Evolutionary conservation across 805 yeast species (phyloP).

Genomic region (Lipomyces orientalis): DNA sequence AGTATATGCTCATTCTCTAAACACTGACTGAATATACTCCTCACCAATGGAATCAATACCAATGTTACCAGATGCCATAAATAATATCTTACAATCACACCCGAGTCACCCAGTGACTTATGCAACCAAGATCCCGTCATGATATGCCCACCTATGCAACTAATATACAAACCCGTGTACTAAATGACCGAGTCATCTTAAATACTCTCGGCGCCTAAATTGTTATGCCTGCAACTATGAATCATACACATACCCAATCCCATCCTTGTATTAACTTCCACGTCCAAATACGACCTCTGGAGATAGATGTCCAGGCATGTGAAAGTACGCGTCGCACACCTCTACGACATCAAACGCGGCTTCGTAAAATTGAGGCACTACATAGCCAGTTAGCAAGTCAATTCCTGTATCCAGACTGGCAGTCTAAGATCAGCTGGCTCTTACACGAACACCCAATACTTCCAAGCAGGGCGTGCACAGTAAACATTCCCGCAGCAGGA

Average conservation of each 20-base stretch:
- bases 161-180: background rate
- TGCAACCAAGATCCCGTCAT: background rate
- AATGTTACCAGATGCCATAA: background rate
- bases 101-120: background rate
- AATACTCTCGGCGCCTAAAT: background rate
- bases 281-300: slow-evolving; percentile 11
- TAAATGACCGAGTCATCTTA: background rate
- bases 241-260: background rate
- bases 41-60: background rate
- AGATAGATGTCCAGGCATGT: slow-evolving; percentile 15
- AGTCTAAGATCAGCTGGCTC: background rate
- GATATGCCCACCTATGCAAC: background rate
- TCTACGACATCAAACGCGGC: slow-evolving; percentile 22
- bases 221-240: too few relatives aligned
- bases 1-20: too few relatives aligned
- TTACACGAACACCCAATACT: background rate
- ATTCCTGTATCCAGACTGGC: slow-evolving; percentile 6
- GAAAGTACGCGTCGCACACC: slow-evolving; percentile 24
- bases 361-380: slow-evolving; percentile 19
- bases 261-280: background rate
- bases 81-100: background rate
- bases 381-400: slow-evolving; percentile 3
- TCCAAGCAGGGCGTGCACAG: slow-evolving; percentile 11
- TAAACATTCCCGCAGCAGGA: slow-evolving; percentile 12
- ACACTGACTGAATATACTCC: too few relatives aligned